These are phyloP conservation scores for Willaertia magna DNA, from an alignment of 208 protist genomes.

Conservation along the genomic window DNA sequence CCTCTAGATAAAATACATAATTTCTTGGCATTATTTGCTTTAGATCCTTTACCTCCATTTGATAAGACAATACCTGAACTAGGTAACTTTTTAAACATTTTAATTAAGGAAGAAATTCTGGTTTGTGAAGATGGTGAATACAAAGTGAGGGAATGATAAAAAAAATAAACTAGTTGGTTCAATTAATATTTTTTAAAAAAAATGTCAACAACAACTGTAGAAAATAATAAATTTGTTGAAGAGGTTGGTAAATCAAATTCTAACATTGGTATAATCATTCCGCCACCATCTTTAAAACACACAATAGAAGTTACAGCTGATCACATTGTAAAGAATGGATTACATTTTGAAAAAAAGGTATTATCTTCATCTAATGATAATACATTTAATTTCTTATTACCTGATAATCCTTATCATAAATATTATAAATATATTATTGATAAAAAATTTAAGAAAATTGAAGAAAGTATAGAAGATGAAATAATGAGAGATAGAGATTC, in stretches of 20 bases:
- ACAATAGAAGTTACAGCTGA: background rate
- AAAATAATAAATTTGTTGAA: no score
- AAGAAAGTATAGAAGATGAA: background rate
- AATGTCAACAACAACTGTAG: no score
- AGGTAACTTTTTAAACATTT: background rate
- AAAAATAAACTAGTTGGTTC: no score
- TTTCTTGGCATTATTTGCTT: background rate
- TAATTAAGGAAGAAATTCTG: background rate
- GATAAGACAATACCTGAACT: background rate
- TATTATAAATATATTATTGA: background rate
- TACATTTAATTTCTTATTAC: background rate
- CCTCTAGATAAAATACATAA: background rate
- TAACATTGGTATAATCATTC: background rate
- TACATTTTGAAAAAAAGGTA: background rate
- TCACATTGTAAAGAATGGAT: background rate
- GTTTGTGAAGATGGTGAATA: background rate
- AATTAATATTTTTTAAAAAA: no score
- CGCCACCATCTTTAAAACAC: background rate
- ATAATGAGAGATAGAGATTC: background rate
- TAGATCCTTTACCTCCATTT: background rate
- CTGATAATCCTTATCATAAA: background rate
- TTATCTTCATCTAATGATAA: background rate
- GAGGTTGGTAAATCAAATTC: no score
- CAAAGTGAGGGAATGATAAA: background rate
- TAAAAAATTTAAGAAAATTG: background rate